Evolutionary conservation across 148 eudicot genomes (phyloP).

Genomic region (Nepenthes mirabilis): DNA sequence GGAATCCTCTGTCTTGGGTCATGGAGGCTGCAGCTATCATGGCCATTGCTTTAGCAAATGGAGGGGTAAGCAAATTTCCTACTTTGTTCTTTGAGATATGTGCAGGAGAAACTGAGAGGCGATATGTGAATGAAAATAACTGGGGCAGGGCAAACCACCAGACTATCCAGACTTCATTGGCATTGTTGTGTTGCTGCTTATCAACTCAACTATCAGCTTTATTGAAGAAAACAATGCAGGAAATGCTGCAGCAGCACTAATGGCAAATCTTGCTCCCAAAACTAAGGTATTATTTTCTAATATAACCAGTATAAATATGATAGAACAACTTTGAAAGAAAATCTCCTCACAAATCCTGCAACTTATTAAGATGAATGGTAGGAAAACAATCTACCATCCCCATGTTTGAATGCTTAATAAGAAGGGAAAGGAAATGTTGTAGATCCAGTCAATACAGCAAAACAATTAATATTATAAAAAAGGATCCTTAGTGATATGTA

Average conservation of each 20-base stretch:
- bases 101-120: background rate
- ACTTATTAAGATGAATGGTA: too few relatives aligned
- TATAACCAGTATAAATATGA: background rate
- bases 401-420: too few relatives aligned
- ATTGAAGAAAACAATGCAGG: conserved; percentile 70
- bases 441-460: too few relatives aligned
- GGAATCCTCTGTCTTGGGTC: conserved; percentile 90
- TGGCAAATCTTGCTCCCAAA: conserved; percentile 68
- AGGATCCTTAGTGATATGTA: too few relatives aligned
- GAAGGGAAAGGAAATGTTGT: too few relatives aligned
- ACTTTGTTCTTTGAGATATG: too few relatives aligned
- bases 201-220: conserved; percentile 70
- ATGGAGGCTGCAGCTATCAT: conserved; percentile 74
- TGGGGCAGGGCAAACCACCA: conserved; percentile 45
- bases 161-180: conserved; percentile 82
- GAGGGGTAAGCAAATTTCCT: conserved; percentile 25
- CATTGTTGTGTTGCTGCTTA: conserved; percentile 45
- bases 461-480: too few relatives aligned
- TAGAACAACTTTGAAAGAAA: too few relatives aligned
- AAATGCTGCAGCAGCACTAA: conserved; percentile 72
- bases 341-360: too few relatives aligned
- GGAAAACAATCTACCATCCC: too few relatives aligned
- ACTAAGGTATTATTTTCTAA: conserved; percentile 22
- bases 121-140: background rate
- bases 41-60: conserved; percentile 66